phyloP scores from a whole-genome alignment of 176 grass and related monocot species.

The Poa pratensis region DNA sequence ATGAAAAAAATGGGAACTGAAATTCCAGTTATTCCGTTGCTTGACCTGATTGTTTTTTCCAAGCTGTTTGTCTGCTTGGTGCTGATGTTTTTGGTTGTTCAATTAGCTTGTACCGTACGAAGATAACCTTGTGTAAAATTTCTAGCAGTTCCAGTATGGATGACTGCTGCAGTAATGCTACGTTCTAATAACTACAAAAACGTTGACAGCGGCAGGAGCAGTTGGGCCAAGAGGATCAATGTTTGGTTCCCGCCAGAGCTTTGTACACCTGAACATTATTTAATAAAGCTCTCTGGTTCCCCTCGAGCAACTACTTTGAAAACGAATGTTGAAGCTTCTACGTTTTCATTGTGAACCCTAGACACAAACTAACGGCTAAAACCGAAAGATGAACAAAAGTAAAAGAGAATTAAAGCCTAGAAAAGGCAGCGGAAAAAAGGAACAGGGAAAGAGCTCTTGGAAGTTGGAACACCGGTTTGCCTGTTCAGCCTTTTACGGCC shows the following conservation, averaged over 20 bases:
- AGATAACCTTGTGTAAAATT: too few species aligned
- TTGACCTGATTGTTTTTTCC: neutral
- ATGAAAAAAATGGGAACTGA: slow-evolving; percentile 6
- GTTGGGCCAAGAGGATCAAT: too few species aligned
- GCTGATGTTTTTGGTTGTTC: neutral
- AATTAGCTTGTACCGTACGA: too few species aligned
- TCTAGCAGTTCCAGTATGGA: too few species aligned
- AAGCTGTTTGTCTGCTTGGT: neutral
- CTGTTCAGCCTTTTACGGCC: neutral
- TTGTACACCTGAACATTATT: neutral
- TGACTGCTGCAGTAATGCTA: too few species aligned
- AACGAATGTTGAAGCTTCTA: neutral
- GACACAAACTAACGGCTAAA: neutral
- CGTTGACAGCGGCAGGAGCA: too few species aligned
- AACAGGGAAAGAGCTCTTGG: neutral
- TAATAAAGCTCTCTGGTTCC: neutral
- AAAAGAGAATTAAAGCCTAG: neutral
- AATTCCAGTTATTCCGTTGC: neutral
- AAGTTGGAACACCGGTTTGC: neutral
- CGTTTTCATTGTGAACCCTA: neutral
- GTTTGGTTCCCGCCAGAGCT: neutral
- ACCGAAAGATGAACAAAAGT: too few species aligned
- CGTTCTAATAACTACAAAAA: too few species aligned
- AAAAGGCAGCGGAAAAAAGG: neutral
- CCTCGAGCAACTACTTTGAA: neutral